These are phyloP conservation scores for Oxyria digyna DNA, from an alignment of 148 eudicot genomes.

Conservation along the genomic window DNA sequence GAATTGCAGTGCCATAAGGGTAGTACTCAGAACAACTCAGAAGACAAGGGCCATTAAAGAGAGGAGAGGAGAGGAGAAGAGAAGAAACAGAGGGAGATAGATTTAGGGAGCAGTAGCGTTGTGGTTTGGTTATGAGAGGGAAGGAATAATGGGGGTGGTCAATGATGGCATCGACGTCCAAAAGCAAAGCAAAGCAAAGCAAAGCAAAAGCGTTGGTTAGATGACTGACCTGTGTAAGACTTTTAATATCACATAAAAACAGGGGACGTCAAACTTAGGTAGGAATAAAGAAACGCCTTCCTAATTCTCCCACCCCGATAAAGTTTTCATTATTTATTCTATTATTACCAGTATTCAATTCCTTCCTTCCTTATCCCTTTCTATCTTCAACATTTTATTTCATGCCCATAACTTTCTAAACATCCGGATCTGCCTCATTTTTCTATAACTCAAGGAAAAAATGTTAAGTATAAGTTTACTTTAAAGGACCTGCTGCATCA, in stretches of 20 bases:
- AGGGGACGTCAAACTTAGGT: slow-evolving; percentile 52
- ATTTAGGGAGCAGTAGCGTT: too few species aligned
- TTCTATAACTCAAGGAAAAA: too few species aligned
- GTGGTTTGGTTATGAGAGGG: not conserved
- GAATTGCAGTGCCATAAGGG: slow-evolving; percentile 73
- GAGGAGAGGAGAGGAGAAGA: slow-evolving; percentile 6
- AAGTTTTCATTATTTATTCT: not conserved
- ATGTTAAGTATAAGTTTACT: too few species aligned
- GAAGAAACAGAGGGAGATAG: too few species aligned
- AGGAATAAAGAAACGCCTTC: slow-evolving; percentile 15
- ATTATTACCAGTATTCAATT: not conserved
- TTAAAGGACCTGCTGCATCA: too few species aligned
- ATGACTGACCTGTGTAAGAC: slow-evolving; percentile 25
- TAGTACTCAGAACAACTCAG: not conserved
- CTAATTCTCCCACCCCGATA: not conserved
- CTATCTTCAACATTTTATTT: not conserved
- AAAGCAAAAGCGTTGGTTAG: not conserved
- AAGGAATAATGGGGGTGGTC: not conserved
- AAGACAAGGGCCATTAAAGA: not conserved
- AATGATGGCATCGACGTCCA: slow-evolving; percentile 16
- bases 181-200: not conserved
- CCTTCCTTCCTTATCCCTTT: not conserved
- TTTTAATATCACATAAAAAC: slow-evolving; percentile 17
- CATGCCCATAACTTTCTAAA: not conserved
- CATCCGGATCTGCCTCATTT: not conserved